phyloP scores from a whole-genome alignment of 2,329 filamentous ascomycete species.

The Nothopassalora personata region DNA sequence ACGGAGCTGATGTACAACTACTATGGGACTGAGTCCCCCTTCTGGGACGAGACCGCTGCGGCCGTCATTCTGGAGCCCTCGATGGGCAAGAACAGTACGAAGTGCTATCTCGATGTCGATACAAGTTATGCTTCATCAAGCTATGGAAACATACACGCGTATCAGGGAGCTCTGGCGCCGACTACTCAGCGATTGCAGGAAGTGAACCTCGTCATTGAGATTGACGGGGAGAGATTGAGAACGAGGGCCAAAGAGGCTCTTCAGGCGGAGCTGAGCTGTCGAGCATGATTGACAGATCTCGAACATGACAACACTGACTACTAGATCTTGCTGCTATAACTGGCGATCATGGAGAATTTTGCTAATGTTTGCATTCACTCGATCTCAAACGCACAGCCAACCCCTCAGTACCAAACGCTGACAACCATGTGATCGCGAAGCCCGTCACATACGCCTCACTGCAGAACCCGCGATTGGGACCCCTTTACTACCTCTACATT shows the following conservation, averaged over 20 bases:
- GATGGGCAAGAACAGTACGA: constrained; percentile 36
- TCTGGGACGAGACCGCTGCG: constrained; percentile 46
- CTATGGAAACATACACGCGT: constrained; percentile 43
- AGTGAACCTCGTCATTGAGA: constrained; percentile 38
- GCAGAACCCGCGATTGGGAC: background rate
- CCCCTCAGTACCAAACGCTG: background rate
- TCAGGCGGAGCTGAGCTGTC: constrained; percentile 8
- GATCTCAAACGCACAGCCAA: too few species aligned
- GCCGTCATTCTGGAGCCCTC: constrained; percentile 37
- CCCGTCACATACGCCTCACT: background rate
- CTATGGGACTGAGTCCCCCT: constrained; percentile 39
- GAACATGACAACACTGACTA: too few species aligned
- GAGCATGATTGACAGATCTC: too few species aligned
- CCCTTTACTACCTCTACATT: background rate
- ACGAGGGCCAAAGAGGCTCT: constrained; percentile 36
- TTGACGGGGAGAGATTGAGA: constrained; percentile 36
- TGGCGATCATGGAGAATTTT: too few species aligned
- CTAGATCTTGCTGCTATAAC: too few species aligned
- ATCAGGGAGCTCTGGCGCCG: constrained; percentile 38
- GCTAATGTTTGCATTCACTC: too few species aligned
- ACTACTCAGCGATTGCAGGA: constrained; percentile 30
- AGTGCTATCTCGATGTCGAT: constrained; percentile 42
- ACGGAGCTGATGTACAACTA: constrained; percentile 36
- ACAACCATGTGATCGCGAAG: background rate
- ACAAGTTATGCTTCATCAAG: constrained; percentile 37